phyloP scores from a whole-genome alignment of 176 grass and related monocot genomes.

The Phragmites australis region DNA sequence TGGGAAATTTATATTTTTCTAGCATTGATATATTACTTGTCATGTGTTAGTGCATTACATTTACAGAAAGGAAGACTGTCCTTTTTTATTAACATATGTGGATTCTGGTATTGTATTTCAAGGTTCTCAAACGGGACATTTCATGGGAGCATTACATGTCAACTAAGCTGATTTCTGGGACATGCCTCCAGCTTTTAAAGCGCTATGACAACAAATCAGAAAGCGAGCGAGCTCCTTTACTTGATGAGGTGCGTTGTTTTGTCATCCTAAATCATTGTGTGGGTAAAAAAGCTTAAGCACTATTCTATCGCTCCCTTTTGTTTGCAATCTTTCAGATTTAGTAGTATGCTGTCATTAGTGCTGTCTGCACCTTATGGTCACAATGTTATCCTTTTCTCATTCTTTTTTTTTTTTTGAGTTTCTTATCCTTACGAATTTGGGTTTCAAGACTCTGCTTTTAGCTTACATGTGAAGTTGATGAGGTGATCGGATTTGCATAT shows the following conservation, averaged over 20 bases:
- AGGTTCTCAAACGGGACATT: slow-evolving; percentile 97
- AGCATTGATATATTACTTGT: slow-evolving; percentile 1
- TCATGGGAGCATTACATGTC: slow-evolving; percentile 99
- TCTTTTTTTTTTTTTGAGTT: neutral
- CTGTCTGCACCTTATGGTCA: neutral
- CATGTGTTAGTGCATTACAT: neutral
- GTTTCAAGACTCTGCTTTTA: slow-evolving; percentile 18
- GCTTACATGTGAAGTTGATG: neutral
- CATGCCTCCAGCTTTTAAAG: slow-evolving; percentile 75
- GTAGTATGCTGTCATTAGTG: neutral
- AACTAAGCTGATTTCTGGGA: slow-evolving; percentile 83
- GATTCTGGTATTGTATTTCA: slow-evolving; percentile 44
- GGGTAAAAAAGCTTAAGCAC: neutral
- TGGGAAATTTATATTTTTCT: neutral
- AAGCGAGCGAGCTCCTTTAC: slow-evolving; percentile 69
- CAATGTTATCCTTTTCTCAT: neutral
- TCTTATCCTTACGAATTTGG: neutral
- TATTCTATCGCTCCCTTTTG: neutral
- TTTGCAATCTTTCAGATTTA: neutral
- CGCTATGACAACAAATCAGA: slow-evolving; percentile 82
- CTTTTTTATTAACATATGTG: neutral
- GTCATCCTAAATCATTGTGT: neutral
- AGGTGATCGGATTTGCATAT: neutral
- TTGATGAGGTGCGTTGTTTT: slow-evolving; percentile 76
- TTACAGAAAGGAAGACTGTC: neutral